Conservation (phyloP, 345 rosid genomes). For the Aegle marmelos region DNA sequence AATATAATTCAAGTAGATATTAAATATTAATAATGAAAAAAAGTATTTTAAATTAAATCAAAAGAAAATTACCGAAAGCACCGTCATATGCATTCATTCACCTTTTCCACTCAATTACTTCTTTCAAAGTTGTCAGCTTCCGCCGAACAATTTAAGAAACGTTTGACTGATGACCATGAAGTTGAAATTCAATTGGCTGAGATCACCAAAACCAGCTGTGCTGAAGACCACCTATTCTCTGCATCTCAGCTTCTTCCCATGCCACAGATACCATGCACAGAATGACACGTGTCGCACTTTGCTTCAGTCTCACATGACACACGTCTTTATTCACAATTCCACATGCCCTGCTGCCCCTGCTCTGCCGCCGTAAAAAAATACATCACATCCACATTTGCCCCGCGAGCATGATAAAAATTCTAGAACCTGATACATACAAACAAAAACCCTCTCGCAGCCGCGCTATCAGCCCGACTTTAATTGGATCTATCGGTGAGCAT, state of each 20-base stretch:
- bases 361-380: neutral
- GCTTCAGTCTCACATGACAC: neutral
- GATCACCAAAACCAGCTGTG: neutral
- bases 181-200: neutral
- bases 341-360: neutral
- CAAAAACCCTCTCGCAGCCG: neutral
- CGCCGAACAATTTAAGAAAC: neutral
- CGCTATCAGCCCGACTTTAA: neutral
- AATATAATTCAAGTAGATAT: too few relatives aligned
- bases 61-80: too few relatives aligned
- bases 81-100: too few relatives aligned
- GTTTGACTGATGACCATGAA: neutral
- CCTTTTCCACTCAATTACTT: too few relatives aligned
- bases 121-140: neutral
- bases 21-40: too few relatives aligned
- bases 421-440: conserved; percentile 2
- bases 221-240: neutral
- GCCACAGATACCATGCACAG: neutral
- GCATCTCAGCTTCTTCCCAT: neutral
- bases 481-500: neutral
- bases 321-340: neutral
- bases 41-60: too few relatives aligned
- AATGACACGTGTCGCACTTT: conserved; percentile 2
- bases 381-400: neutral
- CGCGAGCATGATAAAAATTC: neutral